phyloP scores from a whole-genome alignment of 352 stramenopile genomes.

The Globisporangium perplexum region DNA sequence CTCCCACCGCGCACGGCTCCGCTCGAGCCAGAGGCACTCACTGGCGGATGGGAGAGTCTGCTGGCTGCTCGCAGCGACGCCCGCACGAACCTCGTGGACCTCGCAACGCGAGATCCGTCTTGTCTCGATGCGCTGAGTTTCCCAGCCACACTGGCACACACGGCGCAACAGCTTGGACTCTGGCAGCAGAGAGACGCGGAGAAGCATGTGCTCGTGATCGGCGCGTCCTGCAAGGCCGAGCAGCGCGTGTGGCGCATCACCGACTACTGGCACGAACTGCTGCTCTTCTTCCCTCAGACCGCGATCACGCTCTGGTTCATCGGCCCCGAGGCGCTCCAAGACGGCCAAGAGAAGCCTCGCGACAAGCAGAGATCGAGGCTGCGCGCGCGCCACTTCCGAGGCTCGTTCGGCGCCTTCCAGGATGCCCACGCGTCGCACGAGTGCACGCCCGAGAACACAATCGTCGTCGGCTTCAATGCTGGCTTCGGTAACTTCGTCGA shows the following conservation, averaged over 20 bases:
- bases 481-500: conserved; percentile 80
- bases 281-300: conserved; percentile 24
- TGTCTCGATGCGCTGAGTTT: conserved; percentile 76
- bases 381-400: conserved; percentile 26
- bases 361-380: conserved; percentile 18
- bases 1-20: conserved; percentile 18
- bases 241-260: conserved; percentile 63
- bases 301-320: conserved; percentile 55
- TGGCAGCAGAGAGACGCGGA: background rate
- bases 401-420: conserved; percentile 51
- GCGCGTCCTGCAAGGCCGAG: conserved; percentile 62
- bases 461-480: conserved; percentile 70
- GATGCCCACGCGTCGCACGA: conserved; percentile 19
- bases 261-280: conserved; percentile 62
- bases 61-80: conserved; percentile 25
- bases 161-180: conserved; percentile 28
- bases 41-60: conserved; percentile 46
- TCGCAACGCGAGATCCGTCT: conserved; percentile 44
- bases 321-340: conserved; percentile 39
- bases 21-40: background rate
- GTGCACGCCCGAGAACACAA: conserved; percentile 31
- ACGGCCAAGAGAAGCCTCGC: conserved; percentile 1
- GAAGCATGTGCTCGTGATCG: conserved; percentile 45
- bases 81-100: conserved; percentile 23
- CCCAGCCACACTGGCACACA: conserved; percentile 55